These are phyloP conservation scores for Neopestalotiopsis rosae DNA, from an alignment of 2,329 filamentous ascomycete genomes.

Conservation along the genomic window DNA sequence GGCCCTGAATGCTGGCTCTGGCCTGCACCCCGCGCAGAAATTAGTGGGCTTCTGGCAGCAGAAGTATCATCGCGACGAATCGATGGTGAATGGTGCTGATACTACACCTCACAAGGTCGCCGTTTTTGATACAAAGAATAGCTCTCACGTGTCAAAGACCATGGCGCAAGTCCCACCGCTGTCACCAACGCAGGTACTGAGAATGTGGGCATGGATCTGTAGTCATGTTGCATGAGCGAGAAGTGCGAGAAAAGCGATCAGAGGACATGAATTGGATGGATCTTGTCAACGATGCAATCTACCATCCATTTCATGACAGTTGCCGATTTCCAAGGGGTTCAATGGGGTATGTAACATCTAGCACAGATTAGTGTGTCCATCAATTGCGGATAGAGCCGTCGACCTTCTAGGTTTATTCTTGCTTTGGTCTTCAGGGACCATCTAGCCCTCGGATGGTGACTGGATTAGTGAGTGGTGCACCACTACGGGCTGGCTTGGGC, in stretches of 20 bases:
- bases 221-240: neutral
- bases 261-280: neutral
- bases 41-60: slow-evolving; percentile 10
- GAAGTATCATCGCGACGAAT: neutral
- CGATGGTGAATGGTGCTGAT: neutral
- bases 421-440: neutral
- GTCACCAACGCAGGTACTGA: neutral
- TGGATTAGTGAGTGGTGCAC: neutral
- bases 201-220: slow-evolving; percentile 13
- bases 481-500: neutral
- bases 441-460: neutral
- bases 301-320: neutral
- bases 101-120: neutral
- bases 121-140: neutral
- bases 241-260: neutral
- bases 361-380: neutral
- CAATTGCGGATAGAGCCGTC: neutral
- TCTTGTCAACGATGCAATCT: neutral
- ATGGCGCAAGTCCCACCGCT: slow-evolving; percentile 5
- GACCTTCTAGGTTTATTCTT: neutral
- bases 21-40: slow-evolving; percentile 5
- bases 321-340: neutral
- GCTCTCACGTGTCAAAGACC: neutral
- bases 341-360: neutral
- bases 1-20: neutral